A percentile compares a stretch with the other conserved stretches of the same genome.
Evolutionary conservation across 805 yeast genomes (phyloP).

Genomic region (Cyberlindnera veronae): DNA sequence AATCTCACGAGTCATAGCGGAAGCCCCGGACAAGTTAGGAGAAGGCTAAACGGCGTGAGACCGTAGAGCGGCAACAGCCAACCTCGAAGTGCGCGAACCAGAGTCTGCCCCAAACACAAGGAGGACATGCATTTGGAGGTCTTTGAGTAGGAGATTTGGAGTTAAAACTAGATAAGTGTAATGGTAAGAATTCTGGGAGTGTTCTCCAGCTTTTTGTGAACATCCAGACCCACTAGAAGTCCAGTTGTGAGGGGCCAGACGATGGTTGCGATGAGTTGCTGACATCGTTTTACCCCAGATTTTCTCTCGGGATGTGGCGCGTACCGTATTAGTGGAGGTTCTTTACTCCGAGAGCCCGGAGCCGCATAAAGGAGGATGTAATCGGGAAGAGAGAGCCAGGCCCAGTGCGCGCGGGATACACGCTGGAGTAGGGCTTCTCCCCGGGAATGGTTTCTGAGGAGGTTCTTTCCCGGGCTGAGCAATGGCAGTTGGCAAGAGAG

Average conservation of each 20-base stretch:
- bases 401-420: too few relatives aligned
- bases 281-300: slow-evolving; percentile 19
- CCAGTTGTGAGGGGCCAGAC: not conserved
- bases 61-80: not conserved
- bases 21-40: slow-evolving; percentile 14
- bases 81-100: slow-evolving; percentile 4
- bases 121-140: not conserved
- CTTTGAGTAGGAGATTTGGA: not conserved
- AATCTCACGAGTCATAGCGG: slow-evolving; percentile 2
- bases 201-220: not conserved
- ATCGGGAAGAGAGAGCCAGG: slow-evolving; percentile 5
- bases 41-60: slow-evolving; percentile 10
- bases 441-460: too few relatives aligned
- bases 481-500: too few relatives aligned
- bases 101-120: not conserved
- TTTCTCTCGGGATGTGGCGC: slow-evolving; percentile 5
- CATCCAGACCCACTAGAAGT: not conserved
- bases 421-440: not conserved
- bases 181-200: not conserved
- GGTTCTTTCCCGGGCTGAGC: too few relatives aligned
- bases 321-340: slow-evolving; percentile 4
- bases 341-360: slow-evolving; percentile 17
- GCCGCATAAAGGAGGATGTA: slow-evolving; percentile 3
- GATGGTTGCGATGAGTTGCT: not conserved
- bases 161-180: not conserved